Conservation (phyloP, 305 asterid species). For the Solanum chacoense region DNA sequence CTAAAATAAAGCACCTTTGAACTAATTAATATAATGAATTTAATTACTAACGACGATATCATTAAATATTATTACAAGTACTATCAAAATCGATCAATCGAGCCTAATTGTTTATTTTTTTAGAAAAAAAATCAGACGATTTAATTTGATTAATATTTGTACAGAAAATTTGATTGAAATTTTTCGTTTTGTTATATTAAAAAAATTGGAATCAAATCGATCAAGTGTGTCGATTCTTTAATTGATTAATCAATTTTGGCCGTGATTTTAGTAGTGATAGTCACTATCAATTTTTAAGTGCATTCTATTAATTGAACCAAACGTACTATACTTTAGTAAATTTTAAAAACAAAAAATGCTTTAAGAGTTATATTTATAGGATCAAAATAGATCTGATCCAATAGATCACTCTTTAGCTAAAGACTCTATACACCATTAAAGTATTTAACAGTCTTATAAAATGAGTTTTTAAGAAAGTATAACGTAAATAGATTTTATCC, state of each 20-base stretch:
- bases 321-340: not conserved
- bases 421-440: not conserved
- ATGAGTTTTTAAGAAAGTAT: not conserved
- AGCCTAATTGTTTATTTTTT: not conserved
- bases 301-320: not conserved
- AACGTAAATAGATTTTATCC: not conserved
- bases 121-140: not conserved
- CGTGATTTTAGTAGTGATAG: not conserved
- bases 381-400: not conserved
- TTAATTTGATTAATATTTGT: not conserved
- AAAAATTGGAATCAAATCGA: not conserved
- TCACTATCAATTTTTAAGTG: not conserved
- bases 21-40: not conserved
- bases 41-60: not conserved
- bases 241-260: not conserved
- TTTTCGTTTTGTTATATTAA: not conserved
- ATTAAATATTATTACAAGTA: not conserved
- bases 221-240: not conserved
- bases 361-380: not conserved
- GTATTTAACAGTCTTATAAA: not conserved
- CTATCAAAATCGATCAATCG: not conserved
- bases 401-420: not conserved
- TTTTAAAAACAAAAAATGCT: not conserved
- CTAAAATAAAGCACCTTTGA: not conserved
- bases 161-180: not conserved